Percentiles rank a stretch among this genome's conserved stretches.
These are phyloP conservation scores for Pseudopithomyces chartarum DNA, from an alignment of 2,329 filamentous ascomycete genomes.

Conservation along the genomic window DNA sequence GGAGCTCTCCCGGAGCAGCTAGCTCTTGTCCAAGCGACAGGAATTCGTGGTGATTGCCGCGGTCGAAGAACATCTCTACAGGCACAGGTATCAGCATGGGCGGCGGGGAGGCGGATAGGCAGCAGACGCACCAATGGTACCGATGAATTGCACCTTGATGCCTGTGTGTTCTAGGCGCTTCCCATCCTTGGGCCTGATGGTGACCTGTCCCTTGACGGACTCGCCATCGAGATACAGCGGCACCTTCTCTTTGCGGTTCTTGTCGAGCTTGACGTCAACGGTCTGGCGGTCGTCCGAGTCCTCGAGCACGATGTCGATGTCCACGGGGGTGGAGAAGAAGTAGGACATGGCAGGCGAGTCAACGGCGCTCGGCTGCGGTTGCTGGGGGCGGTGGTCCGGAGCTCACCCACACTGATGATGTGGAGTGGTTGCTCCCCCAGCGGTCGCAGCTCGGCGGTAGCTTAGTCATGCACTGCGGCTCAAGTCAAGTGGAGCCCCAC, in stretches of 20 bases:
- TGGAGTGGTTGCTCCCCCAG: background rate
- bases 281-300: conserved; percentile 92
- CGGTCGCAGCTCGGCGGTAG: background rate
- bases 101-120: background rate
- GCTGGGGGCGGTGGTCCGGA: conserved; percentile 2
- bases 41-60: conserved; percentile 99
- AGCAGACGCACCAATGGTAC: conserved; percentile 78
- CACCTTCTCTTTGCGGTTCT: conserved; percentile 95
- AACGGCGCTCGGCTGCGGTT: conserved; percentile 23
- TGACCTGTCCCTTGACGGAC: conserved; percentile 95
- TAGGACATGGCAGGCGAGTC: conserved; percentile 75
- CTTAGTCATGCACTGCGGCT: conserved; percentile 10
- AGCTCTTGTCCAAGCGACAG: conserved; percentile 96
- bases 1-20: conserved; percentile 93
- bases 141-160: conserved; percentile 99
- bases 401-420: background rate
- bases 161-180: conserved; percentile 97
- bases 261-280: conserved; percentile 97
- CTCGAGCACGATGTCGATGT: conserved; percentile 98
- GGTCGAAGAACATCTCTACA: conserved; percentile 98
- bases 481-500: background rate
- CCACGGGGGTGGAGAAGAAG: conserved; percentile 91
- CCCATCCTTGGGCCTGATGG: conserved; percentile 94
- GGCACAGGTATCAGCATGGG: conserved; percentile 15
- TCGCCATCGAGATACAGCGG: conserved; percentile 98